Evolutionary conservation across 2,329 filamentous ascomycete genomes (phyloP).

Genomic region (Phialophora macrospora): DNA sequence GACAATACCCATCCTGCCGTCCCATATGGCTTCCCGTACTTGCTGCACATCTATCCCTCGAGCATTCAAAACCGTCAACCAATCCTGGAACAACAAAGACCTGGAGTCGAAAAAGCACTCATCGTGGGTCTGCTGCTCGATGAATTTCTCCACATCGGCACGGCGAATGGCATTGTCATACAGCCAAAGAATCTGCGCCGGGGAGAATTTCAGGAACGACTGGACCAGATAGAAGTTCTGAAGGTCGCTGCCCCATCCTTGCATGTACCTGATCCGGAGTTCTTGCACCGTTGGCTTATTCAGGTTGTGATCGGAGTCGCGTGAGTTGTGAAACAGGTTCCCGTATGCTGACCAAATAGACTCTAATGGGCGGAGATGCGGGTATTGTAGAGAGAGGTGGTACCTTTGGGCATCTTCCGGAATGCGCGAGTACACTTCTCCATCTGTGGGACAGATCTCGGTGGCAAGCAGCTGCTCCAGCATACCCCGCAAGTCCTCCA

Average conservation of each 20-base stretch:
- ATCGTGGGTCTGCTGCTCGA: constrained; percentile 52
- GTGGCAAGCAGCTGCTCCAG: constrained; percentile 61
- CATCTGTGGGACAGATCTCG: constrained; percentile 67
- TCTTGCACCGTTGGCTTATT: constrained; percentile 45
- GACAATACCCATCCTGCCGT: constrained; percentile 30
- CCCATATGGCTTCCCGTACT: constrained; percentile 32
- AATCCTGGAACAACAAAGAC: constrained; percentile 65
- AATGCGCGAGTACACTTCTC: constrained; percentile 44
- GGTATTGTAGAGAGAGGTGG: constrained; percentile 12
- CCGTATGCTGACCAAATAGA: constrained; percentile 7
- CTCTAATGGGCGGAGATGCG: constrained; percentile 3
- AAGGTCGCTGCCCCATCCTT: constrained; percentile 69
- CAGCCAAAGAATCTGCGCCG: constrained; percentile 63
- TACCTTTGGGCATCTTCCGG: constrained; percentile 22
- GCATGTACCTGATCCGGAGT: constrained; percentile 52
- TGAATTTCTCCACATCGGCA: constrained; percentile 61
- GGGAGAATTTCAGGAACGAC: constrained; percentile 68
- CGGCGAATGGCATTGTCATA: constrained; percentile 62
- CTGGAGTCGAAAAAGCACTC: constrained; percentile 69
- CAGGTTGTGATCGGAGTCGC: constrained; percentile 10
- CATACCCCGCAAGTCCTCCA: constrained; percentile 62
- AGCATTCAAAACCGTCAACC: constrained; percentile 62
- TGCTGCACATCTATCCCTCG: constrained; percentile 58
- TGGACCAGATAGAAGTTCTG: constrained; percentile 68
- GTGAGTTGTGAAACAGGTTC: constrained; percentile 35